Percentiles rank a stretch among this genome's conserved stretches.
Conservation (phyloP, 495 filamentous ascomycete species). For the Neurospora hispaniola region DNA sequence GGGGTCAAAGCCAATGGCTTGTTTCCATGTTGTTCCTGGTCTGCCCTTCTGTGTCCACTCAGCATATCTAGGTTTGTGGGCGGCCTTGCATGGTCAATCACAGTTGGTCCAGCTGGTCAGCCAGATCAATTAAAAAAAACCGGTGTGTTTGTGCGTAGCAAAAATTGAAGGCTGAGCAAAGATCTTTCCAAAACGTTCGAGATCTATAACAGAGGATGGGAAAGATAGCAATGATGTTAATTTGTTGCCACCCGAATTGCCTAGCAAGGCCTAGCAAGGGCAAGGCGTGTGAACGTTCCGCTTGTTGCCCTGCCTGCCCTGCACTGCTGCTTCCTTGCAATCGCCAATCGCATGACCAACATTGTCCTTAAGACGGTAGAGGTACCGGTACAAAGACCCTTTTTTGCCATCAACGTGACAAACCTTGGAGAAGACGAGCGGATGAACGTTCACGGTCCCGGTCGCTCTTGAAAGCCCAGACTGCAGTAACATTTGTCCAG, state of each 20-base stretch:
- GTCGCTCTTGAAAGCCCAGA: background rate
- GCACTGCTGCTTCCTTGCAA: background rate
- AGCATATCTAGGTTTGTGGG: background rate
- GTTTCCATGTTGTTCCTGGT: background rate
- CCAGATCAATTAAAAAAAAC: background rate
- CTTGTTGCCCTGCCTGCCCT: background rate
- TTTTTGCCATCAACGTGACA: background rate
- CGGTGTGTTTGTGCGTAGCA: background rate
- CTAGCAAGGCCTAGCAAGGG: background rate
- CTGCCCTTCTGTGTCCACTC: background rate
- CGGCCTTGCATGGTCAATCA: background rate
- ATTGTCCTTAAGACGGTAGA: background rate
- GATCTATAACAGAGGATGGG: background rate
- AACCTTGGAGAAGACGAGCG: background rate
- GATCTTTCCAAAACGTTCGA: background rate
- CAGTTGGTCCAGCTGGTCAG: background rate
- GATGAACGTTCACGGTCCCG: background rate
- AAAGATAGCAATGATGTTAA: background rate
- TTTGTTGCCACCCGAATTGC: background rate
- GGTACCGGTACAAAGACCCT: background rate
- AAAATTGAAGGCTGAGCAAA: background rate
- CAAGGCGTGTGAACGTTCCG: background rate
- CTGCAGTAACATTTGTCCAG: background rate
- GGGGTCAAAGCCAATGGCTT: background rate
- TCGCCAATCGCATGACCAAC: background rate